These are phyloP conservation scores for Kregervanrija pseudodelftensis DNA, from an alignment of 805 yeast species.

Conservation along the genomic window DNA sequence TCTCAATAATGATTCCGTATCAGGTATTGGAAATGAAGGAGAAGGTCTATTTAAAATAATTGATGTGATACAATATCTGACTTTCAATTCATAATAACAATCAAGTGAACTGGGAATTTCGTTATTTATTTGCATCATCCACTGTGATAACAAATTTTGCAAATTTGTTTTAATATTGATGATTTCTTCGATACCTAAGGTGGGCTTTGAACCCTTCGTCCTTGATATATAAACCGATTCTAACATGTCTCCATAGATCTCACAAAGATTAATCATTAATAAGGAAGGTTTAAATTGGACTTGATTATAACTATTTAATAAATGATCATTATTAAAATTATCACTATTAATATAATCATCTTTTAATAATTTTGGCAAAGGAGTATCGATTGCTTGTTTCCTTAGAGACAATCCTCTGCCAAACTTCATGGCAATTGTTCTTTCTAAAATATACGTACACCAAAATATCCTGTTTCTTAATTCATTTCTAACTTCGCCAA, in stretches of 20 bases:
- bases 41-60: slow-evolving; percentile 19
- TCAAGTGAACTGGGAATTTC: slow-evolving; percentile 12
- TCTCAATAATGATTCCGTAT: slow-evolving; percentile 7
- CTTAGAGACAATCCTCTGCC: slow-evolving; percentile 20
- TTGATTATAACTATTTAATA: slow-evolving; percentile 5
- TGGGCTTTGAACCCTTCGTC: slow-evolving; percentile 15
- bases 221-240: slow-evolving; percentile 21
- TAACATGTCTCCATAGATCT: slow-evolving; percentile 18
- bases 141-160: slow-evolving; percentile 11
- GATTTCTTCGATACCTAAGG: slow-evolving; percentile 13
- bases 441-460: slow-evolving; percentile 19
- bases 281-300: slow-evolving; percentile 17
- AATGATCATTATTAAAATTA: neutral
- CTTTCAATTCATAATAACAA: slow-evolving; percentile 17
- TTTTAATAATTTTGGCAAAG: slow-evolving; percentile 15
- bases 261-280: slow-evolving; percentile 14
- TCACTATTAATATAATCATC: slow-evolving; percentile 12
- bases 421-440: slow-evolving; percentile 21
- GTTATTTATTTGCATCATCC: slow-evolving; percentile 15
- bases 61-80: slow-evolving; percentile 14
- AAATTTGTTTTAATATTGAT: slow-evolving; percentile 6
- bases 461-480: slow-evolving; percentile 20
- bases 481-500: slow-evolving; percentile 17
- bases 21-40: slow-evolving; percentile 19
- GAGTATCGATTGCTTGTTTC: slow-evolving; percentile 21